These are phyloP conservation scores for Lumnitzera littorea DNA, from an alignment of 345 rosid genomes.

Conservation along the genomic window DNA sequence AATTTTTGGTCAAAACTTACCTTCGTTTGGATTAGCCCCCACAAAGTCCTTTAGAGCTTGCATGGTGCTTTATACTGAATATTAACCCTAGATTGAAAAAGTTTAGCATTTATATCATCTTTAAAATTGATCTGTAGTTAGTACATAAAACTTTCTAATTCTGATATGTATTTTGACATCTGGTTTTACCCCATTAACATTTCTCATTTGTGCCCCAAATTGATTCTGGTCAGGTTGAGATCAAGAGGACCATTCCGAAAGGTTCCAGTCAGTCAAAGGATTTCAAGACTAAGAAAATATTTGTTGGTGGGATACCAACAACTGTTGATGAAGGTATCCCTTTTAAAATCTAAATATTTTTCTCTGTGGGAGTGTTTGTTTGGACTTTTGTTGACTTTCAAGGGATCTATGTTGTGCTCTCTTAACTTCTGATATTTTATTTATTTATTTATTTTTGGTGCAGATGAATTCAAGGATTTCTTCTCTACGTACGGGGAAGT, in stretches of 20 bases:
- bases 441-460: background rate
- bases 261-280: conserved; percentile 66
- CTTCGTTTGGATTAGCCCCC: no score
- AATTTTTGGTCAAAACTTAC: no score
- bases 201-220: background rate
- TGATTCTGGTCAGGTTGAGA: conserved; percentile 59
- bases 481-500: conserved; percentile 76
- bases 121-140: no score
- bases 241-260: conserved; percentile 89
- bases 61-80: no score
- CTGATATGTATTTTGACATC: background rate
- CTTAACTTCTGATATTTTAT: background rate
- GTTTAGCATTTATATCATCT: no score
- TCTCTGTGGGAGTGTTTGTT: background rate
- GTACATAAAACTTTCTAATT: background rate
- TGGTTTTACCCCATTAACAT: background rate
- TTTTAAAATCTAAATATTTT: background rate
- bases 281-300: conserved; percentile 82
- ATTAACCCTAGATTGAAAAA: no score
- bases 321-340: conserved; percentile 61
- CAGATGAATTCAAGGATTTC: conserved; percentile 77
- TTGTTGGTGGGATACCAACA: conserved; percentile 89
- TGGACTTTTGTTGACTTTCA: no score
- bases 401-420: no score
- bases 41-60: no score